Evolutionary conservation across 148 eudicot species (phyloP).

Genomic region (Nepenthes mirabilis): DNA sequence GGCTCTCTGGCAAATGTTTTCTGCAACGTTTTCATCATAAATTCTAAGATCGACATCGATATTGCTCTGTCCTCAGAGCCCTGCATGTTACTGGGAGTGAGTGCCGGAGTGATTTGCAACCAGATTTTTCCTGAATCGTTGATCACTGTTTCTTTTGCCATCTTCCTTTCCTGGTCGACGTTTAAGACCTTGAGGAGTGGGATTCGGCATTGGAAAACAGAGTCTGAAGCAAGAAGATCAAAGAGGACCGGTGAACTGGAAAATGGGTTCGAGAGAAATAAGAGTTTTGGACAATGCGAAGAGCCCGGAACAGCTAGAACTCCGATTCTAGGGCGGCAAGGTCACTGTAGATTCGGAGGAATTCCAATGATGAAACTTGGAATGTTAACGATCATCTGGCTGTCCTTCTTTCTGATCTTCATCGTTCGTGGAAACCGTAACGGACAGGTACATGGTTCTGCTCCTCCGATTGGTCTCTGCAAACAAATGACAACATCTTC

Average conservation of each 20-base stretch:
- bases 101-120: constrained; percentile 47
- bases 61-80: constrained; percentile 53
- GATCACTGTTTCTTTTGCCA: constrained; percentile 32
- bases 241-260: constrained; percentile 1
- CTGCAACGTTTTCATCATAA: constrained; percentile 15
- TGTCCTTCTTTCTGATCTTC: constrained; percentile 33
- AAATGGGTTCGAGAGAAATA: constrained; percentile 9
- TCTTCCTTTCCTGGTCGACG: constrained; percentile 44
- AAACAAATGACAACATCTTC: no score
- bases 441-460: constrained; percentile 30
- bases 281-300: constrained; percentile 6
- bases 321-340: constrained; percentile 17
- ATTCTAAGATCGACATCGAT: constrained; percentile 30
- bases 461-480: background rate
- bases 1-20: constrained; percentile 41
- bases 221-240: constrained; percentile 24
- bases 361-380: constrained; percentile 38
- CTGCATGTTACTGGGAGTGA: constrained; percentile 48
- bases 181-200: constrained; percentile 42
- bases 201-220: constrained; percentile 32
- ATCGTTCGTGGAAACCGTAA: constrained; percentile 40
- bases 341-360: constrained; percentile 3
- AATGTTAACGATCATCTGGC: constrained; percentile 34
- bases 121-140: constrained; percentile 47
- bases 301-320: constrained; percentile 7